phyloP scores from a whole-genome alignment of 2,329 filamentous ascomycete species.

The Zarea fungicola region DNA sequence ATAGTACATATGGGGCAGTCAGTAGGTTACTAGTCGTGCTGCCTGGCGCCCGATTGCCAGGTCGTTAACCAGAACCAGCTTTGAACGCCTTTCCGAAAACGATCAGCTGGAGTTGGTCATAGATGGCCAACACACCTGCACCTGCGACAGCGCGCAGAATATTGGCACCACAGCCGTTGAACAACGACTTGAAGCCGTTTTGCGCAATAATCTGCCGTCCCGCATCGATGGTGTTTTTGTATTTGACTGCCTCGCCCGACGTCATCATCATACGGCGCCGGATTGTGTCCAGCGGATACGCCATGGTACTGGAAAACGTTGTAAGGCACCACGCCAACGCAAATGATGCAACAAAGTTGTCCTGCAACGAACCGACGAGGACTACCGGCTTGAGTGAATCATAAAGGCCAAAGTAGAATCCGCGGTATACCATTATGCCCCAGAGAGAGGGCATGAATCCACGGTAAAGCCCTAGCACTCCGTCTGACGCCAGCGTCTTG shows the following conservation, averaged over 20 bases:
- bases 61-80: constrained; percentile 45
- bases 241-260: constrained; percentile 96
- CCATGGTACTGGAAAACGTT: constrained; percentile 99
- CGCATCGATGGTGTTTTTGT: constrained; percentile 93
- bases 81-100: constrained; percentile 99
- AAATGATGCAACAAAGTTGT: constrained; percentile 99
- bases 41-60: background rate
- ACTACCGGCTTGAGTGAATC: constrained; percentile 99
- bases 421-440: constrained; percentile 99
- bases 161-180: constrained; percentile 99
- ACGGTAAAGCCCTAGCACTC: constrained; percentile 99
- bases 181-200: constrained; percentile 97
- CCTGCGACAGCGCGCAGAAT: constrained; percentile 99
- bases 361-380: constrained; percentile 83
- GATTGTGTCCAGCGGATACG: constrained; percentile 99
- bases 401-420: constrained; percentile 99
- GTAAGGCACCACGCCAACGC: constrained; percentile 97
- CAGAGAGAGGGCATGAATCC: constrained; percentile 99
- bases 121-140: constrained; percentile 99
- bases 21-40: too few species aligned
- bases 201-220: constrained; percentile 93
- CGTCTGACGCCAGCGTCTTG: constrained; percentile 98
- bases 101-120: constrained; percentile 98
- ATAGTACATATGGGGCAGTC: too few species aligned
- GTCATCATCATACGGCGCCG: constrained; percentile 99